phyloP scores from a whole-genome alignment of 257 asterid genomes.

The Nicotiana tabacum region DNA sequence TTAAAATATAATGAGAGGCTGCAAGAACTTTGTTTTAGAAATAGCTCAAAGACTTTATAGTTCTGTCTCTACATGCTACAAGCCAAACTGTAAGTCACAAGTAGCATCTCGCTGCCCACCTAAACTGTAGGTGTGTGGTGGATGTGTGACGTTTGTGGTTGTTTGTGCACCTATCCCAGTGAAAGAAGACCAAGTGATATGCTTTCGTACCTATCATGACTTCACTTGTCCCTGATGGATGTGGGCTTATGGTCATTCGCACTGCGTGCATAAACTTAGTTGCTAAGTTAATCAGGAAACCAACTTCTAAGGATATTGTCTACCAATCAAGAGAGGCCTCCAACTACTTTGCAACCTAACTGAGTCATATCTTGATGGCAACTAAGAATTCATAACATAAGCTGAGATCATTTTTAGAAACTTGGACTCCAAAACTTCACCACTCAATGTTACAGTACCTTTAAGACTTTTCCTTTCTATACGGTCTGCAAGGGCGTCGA shows the following conservation, averaged over 20 bases:
- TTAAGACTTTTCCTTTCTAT: no score
- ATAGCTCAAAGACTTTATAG: neutral
- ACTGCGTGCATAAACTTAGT: neutral
- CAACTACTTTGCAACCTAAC: neutral
- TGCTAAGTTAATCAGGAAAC: neutral
- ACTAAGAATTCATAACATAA: neutral
- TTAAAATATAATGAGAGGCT: neutral
- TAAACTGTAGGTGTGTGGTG: neutral
- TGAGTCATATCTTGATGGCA: neutral
- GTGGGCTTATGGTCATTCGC: neutral
- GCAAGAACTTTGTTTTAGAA: neutral
- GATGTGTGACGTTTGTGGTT: neutral
- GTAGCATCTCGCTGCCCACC: neutral
- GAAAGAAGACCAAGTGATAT: neutral
- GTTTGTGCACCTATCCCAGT: neutral
- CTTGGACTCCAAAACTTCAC: no score
- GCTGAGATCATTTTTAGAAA: no score
- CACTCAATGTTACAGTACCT: no score
- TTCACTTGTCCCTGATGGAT: neutral
- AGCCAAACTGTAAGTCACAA: neutral
- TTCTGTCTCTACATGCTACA: neutral
- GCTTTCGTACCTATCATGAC: neutral
- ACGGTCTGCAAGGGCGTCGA: no score
- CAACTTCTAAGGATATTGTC: neutral
- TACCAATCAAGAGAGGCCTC: neutral